phyloP scores from a whole-genome alignment of 2,329 filamentous ascomycete species.

The Colletotrichum orchidophilum region DNA sequence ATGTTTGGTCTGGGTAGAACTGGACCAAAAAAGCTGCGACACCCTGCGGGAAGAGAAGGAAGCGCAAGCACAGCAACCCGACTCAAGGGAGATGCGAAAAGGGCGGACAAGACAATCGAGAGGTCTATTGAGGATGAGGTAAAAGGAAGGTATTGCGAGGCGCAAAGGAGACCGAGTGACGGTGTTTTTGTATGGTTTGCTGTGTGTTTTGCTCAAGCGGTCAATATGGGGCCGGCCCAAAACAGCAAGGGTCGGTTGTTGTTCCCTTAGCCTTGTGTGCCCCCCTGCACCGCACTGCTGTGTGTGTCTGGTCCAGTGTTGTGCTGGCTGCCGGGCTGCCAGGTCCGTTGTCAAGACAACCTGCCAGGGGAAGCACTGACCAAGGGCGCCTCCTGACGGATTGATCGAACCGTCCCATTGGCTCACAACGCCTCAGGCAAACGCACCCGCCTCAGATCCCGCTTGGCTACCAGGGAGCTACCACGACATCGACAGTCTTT shows the following conservation, averaged over 20 bases:
- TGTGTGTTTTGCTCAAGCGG: constrained; percentile 33
- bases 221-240: constrained; percentile 33
- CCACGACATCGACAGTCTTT: not conserved
- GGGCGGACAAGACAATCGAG: not conserved
- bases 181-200: constrained; percentile 35
- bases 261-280: constrained; percentile 19
- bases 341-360: constrained; percentile 34
- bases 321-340: constrained; percentile 32
- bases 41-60: not conserved
- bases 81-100: not conserved
- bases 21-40: not conserved
- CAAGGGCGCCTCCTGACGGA: constrained; percentile 20
- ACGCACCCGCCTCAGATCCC: constrained; percentile 14
- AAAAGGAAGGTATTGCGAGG: constrained; percentile 32
- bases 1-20: not conserved
- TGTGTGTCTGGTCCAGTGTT: constrained; percentile 16
- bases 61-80: not conserved
- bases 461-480: too few species aligned
- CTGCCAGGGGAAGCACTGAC: constrained; percentile 24
- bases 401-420: not conserved
- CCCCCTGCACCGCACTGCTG: not conserved
- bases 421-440: constrained; percentile 27
- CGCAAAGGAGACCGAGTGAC: constrained; percentile 22
- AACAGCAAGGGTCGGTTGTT: constrained; percentile 34
- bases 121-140: constrained; percentile 17